Conservation (phyloP, 306 rosid genomes). For the Myrica gale region DNA sequence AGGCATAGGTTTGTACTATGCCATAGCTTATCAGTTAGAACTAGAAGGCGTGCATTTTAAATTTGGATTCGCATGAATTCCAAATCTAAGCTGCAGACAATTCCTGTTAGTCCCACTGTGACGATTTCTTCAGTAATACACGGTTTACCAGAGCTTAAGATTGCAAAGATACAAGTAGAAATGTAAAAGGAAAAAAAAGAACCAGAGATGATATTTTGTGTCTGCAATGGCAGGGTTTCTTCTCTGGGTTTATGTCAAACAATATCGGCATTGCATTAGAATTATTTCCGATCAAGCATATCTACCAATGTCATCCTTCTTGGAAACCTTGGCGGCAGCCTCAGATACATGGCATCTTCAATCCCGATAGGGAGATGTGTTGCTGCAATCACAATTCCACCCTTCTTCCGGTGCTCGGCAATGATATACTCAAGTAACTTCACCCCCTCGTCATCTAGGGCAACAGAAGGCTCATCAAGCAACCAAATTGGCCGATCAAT, state of each 20-base stretch:
- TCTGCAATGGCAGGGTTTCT: not conserved
- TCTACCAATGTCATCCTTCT: conserved; percentile 72
- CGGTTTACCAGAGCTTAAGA: not conserved
- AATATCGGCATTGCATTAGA: conserved; percentile 22
- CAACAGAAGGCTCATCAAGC: conserved; percentile 92
- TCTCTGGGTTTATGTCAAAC: conserved; percentile 1
- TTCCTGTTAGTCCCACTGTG: too few relatives aligned
- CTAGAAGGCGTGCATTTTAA: too few relatives aligned
- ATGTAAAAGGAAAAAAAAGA: not conserved
- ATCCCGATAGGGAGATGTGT: conserved; percentile 67
- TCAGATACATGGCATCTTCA: conserved; percentile 68
- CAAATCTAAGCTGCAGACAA: too few relatives aligned
- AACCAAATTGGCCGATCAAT: conserved; percentile 87
- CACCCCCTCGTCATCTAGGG: conserved; percentile 81
- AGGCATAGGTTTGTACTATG: too few relatives aligned
- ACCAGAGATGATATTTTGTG: not conserved
- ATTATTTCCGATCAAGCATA: conserved; percentile 67
- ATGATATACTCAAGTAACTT: conserved; percentile 71
- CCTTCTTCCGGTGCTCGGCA: conserved; percentile 73
- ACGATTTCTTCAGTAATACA: not conserved
- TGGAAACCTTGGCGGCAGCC: conserved; percentile 87
- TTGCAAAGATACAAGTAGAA: not conserved
- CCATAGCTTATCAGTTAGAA: too few relatives aligned
- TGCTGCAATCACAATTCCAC: conserved; percentile 80
- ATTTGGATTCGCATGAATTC: too few relatives aligned